phyloP scores from a whole-genome alignment of 805 yeast species.

The Suhomyces kilbournensis region DNA sequence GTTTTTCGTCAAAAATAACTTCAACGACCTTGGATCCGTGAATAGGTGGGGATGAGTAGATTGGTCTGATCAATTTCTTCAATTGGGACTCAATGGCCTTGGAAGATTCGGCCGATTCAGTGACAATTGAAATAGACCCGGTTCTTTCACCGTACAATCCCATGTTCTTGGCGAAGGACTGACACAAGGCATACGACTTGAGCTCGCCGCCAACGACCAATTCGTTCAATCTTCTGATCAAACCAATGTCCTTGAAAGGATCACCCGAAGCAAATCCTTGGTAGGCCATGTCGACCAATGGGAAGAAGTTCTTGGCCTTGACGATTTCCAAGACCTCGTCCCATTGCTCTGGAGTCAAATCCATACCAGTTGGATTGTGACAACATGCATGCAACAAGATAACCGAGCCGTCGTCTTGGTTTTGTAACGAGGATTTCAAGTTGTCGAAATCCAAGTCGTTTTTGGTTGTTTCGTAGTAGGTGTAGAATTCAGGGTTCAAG shows the following conservation, averaged over 20 bases:
- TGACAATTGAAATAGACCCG: constrained; percentile 70
- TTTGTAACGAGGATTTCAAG: constrained; percentile 55
- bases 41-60: constrained; percentile 91
- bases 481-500: constrained; percentile 56
- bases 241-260: constrained; percentile 62
- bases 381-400: constrained; percentile 91
- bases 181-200: constrained; percentile 52
- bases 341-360: constrained; percentile 83
- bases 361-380: constrained; percentile 96
- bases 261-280: constrained; percentile 93
- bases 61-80: constrained; percentile 78
- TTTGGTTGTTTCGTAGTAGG: constrained; percentile 63
- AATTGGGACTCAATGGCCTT: constrained; percentile 71
- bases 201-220: constrained; percentile 49
- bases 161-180: constrained; percentile 48
- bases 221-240: constrained; percentile 45
- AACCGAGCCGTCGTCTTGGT: constrained; percentile 56
- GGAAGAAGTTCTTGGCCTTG: constrained; percentile 58
- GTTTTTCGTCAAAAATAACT: constrained; percentile 59
- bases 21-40: constrained; percentile 91
- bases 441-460: constrained; percentile 66
- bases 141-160: constrained; percentile 55
- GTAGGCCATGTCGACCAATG: constrained; percentile 90
- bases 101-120: constrained; percentile 52
- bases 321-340: constrained; percentile 63